Evolutionary conservation across 1,139 yeast species (phyloP), one percentile per base, ranked within the genome.

Genomic region (Arxiozyma slooffiae): DNA sequence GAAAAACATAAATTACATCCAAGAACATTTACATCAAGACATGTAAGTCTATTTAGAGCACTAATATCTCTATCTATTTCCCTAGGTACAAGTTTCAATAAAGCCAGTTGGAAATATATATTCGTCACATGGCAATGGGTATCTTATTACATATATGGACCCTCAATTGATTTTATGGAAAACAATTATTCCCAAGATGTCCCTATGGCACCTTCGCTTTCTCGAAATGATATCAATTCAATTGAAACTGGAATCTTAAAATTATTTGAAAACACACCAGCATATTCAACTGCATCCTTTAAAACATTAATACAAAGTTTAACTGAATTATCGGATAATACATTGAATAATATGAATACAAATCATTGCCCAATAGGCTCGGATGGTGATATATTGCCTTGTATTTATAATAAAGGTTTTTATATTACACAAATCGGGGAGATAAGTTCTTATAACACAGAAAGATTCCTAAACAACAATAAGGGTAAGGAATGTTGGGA

Each of bases 111-210:
- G 97, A 67, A 69, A 20, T 75, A 80, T 26, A 69, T 88, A 14
- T 73, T 88, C 63, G 74, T 78, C 11, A 77, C 95, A 0, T 72
- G 90, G 50, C 95, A 86, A 68, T 78, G 96, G 95, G 72, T 80
- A 55, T 76, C 81, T 59, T 78, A 79, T 67, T 77, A 73, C 62
- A 57, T 83, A 40, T 71, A 80, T 60, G 89, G 92, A 0, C 80
- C 85, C 1, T 80, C 85, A 36, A 72, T 72, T 43, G 64, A 71
- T 60, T 55, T 59, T 45, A 61, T 52, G 57, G 64, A 61, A 38
- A 62, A 57, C 41, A 56, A 60, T 20, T 60, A 64, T 38, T 59
- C 60, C 18, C 70, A 67, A 52, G 74, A 70, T 41, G 53, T 67
- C 1, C 74, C 78, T 0, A 62, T 67, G 1, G 59, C 71, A 5